Base-by-base conservation (phyloP, 2,329 filamentous ascomycete species). In the Fusarium hainanense region DNA sequence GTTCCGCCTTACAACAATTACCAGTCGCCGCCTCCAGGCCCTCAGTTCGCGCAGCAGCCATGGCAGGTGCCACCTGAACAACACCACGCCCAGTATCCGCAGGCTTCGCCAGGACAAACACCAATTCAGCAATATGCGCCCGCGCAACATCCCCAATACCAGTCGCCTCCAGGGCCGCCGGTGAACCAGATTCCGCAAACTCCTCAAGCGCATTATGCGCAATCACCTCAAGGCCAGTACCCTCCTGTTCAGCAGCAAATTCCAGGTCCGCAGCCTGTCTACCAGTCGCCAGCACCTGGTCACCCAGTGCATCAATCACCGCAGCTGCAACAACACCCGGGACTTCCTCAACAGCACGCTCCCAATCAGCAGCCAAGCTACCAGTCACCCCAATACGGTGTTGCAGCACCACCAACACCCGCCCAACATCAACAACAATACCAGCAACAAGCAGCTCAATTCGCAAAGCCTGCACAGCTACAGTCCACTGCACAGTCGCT, bases 391-490 rank as follows among this genome's bases (percentile, higher is more conserved):
- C 25, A 54, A 0, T 63, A 73, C 5, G 71, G 59, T 27, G 58
- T 72, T 11, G 50, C 57, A 25, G 34, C 56, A 12, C 43, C 41
- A 18, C 66, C 65, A 5, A 55, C 47, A 9, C 47, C 63, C 25
- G 18, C 62, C 2, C 63, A 54, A 27, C 63, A 66, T 11, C 63
- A 40, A 16, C 48, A 59, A 4, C 49, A 30, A 14, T 63, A 63
- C 37, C 60, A 63, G 16, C 66, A 49, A 23, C 69, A 66, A 28
- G 20, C 49, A 5, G 58, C 67, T 10, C 60, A 68, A 18, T 72
- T 72, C 30, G 48, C 66, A 51, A 9, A 50, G 49, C 4, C 56
- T 10, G 18, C 34, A 4, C 34, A 52, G 9, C 34, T 65, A 0
- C 54, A 59, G 7, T 57, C 48, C 18, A 71, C 47, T 2, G 71